A percentile compares a stretch with the other conserved stretches of the same genome.
Conservation (phyloP, 257 asterid species). For the Ballota nigra region DNA sequence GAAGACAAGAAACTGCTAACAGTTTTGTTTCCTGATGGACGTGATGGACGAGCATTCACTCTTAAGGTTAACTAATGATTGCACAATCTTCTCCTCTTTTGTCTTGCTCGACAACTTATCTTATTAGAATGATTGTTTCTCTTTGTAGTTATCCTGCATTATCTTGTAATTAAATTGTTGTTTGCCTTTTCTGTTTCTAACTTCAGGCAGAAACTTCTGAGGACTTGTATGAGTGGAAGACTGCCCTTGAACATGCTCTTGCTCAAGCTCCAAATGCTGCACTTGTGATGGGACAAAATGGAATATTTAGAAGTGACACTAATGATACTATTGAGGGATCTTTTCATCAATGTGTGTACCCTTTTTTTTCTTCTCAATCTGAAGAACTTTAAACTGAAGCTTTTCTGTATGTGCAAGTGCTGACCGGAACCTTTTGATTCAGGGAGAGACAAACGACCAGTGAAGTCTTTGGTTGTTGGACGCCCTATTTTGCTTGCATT, state of each 20-base stretch:
- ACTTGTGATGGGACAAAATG: slow-evolving; percentile 97
- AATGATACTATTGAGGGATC: slow-evolving; percentile 77
- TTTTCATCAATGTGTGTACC: slow-evolving; percentile 78
- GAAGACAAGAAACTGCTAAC: slow-evolving; percentile 95
- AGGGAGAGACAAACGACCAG: slow-evolving; percentile 95
- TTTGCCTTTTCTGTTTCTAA: slow-evolving; percentile 22
- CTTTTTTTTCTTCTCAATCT: slow-evolving; percentile 15
- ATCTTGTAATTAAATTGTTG: slow-evolving; percentile 9
- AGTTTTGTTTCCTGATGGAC: slow-evolving; percentile 96
- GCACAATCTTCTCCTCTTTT: not conserved
- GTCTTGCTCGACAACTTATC: not conserved
- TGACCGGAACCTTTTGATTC: slow-evolving; percentile 30
- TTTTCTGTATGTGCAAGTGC: slow-evolving; percentile 5
- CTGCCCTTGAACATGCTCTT: slow-evolving; percentile 92
- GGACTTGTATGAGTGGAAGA: slow-evolving; percentile 98
- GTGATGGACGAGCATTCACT: slow-evolving; percentile 98
- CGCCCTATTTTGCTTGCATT: slow-evolving; percentile 96
- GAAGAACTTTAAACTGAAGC: not conserved
- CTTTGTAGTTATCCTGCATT: slow-evolving; percentile 13
- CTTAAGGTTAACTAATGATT: slow-evolving; percentile 64
- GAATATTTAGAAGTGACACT: slow-evolving; percentile 79
- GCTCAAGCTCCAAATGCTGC: slow-evolving; percentile 99
- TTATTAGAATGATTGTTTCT: not conserved
- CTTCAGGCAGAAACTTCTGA: slow-evolving; percentile 90
- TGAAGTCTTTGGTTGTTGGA: slow-evolving; percentile 96